These are phyloP conservation scores for Chlorella sp. DNA, from an alignment of 139 green algal species.

Conservation along the genomic window DNA sequence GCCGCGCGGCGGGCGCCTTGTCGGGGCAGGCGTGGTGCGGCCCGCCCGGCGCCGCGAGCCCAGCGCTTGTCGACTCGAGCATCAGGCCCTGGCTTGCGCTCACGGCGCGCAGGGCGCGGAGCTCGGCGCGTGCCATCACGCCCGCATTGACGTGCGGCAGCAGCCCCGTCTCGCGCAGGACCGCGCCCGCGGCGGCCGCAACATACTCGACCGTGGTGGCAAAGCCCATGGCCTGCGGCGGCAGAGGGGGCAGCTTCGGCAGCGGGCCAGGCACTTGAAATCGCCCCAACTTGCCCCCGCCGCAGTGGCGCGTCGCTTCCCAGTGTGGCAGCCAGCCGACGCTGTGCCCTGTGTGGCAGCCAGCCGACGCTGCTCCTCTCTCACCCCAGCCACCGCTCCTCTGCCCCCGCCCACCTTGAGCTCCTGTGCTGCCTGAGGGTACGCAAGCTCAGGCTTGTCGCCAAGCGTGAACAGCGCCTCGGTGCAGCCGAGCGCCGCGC, in stretches of 20 bases:
- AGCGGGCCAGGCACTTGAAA: too few species aligned
- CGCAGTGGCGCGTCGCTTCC: too few species aligned
- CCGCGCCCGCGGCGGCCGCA: constrained; percentile 41
- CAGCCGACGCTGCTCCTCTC: too few species aligned
- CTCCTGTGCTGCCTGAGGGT: constrained; percentile 69
- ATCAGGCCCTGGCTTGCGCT: constrained; percentile 86
- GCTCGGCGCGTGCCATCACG: constrained; percentile 26
- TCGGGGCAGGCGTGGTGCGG: constrained; percentile 82
- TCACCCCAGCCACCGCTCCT: too few species aligned
- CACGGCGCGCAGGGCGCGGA: constrained; percentile 43
- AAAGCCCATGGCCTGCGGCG: constrained; percentile 61
- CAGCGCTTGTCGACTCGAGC: constrained; percentile 67
- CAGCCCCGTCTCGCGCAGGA: constrained; percentile 69
- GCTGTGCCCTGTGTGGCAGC: too few species aligned
- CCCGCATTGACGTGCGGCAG: constrained; percentile 87
- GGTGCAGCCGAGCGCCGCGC: constrained; percentile 69
- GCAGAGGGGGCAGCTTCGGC: too few species aligned
- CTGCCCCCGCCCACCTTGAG: too few species aligned
- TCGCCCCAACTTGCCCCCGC: too few species aligned
- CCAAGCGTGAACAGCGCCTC: constrained; percentile 92
- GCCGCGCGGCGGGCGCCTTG: constrained; percentile 66
- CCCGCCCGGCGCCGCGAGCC: constrained; percentile 54
- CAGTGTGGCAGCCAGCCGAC: too few species aligned
- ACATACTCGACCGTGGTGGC: constrained; percentile 81
- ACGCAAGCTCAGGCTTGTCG: constrained; percentile 85